Base-by-base conservation (phyloP, 176 grass and related monocot species). In the Avena eriantha region DNA sequence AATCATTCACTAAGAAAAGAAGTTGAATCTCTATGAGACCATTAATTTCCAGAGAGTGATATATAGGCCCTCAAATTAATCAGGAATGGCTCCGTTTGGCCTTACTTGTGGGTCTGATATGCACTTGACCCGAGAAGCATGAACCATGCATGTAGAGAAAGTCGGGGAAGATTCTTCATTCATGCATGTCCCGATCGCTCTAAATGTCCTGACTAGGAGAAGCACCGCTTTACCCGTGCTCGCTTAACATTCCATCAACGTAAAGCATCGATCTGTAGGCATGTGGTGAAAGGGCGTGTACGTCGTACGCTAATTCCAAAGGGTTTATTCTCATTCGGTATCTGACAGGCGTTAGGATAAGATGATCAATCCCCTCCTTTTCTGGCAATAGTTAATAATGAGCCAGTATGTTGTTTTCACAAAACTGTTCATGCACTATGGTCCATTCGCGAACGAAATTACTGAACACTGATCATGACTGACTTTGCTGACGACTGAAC, bases 191-290 rank as follows among this genome's bases (percentile, higher is more conserved):
- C 29, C 81, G 1, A 83, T 87, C 84, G 33, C 71, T 64, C 21
- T 66, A 90, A 87, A 87, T 83, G 45, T 7, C 69, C 80, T 87
- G 89, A 83, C 89, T 90, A 83, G 89, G 89, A 87, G 66, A 80
- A 73, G 84, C 84, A 87, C 84, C 56, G 54, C 51, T 21, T 87
- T 80, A 56, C 4, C 19, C 7, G 10, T 68, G 69, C 55, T 86
- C 50, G 60, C 69, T 86, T 86, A 77, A 41, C 74, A 63, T 80
- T 80, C 84, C 78, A 90, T 90, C 74, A 79, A 79, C 73, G 0
- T 73, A 57, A 87, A 90, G 59, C 24, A 83, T 79, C 65, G 23
- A 83, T 78, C 64, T 73, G 68, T 56, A 11, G 4, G 47, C 77
- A 80, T 84, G 87, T 74, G 88, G 46, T 56, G 12, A 39, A 91